phyloP scores from a whole-genome alignment of 148 eudicot species.

The Euryodendron excelsum region DNA sequence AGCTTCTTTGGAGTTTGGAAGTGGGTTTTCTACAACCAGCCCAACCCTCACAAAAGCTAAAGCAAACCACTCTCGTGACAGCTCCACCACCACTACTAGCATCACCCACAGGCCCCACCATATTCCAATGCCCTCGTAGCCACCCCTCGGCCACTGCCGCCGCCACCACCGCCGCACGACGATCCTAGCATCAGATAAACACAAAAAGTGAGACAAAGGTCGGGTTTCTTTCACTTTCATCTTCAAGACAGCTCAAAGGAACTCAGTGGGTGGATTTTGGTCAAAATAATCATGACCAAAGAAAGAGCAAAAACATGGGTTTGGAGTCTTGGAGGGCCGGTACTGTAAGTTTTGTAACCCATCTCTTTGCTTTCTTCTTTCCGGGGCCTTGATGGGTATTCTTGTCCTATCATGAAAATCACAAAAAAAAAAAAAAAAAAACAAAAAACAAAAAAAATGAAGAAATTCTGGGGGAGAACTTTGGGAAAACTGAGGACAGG shows the following conservation, averaged over 20 bases:
- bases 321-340: background rate
- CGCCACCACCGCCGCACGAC: background rate
- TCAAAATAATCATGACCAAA: background rate
- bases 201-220: background rate
- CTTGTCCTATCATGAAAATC: conserved; percentile 9
- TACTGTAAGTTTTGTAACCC: no score
- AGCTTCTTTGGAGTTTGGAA: background rate
- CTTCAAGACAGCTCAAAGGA: background rate
- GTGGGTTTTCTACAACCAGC: conserved; percentile 3
- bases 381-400: conserved; percentile 9
- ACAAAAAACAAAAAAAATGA: background rate
- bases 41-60: background rate
- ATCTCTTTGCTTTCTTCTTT: background rate
- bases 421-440: background rate
- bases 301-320: background rate
- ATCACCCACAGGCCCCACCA: background rate
- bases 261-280: background rate
- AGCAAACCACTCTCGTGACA: background rate
- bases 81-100: background rate
- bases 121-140: background rate
- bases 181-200: background rate
- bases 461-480: background rate
- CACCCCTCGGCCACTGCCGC: background rate
- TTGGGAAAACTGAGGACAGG: background rate
- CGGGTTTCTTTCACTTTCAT: background rate